Conservation (phyloP, 495 filamentous ascomycete genomes). For the Ascobolus immersus region DNA sequence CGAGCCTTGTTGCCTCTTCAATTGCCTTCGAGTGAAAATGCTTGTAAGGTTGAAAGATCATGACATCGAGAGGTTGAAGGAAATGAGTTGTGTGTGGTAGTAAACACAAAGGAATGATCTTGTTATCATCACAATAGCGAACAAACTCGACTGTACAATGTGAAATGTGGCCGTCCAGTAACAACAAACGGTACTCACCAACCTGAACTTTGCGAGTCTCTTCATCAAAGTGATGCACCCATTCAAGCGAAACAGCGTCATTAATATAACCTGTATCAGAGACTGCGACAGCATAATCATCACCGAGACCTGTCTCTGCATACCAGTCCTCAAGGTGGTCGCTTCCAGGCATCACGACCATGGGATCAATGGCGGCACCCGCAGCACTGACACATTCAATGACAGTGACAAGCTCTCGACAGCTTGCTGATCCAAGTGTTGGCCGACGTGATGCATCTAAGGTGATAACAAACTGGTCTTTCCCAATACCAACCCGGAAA, state of each 20-base stretch:
- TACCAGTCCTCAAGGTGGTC: slow-evolving; percentile 1
- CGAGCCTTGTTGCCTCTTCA: slow-evolving; percentile 6
- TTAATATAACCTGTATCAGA: slow-evolving; percentile 7
- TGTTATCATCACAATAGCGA: slow-evolving; percentile 6
- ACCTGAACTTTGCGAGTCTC: not conserved
- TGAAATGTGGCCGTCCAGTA: slow-evolving; percentile 1
- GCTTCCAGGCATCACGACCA: not conserved
- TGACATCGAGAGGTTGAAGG: slow-evolving; percentile 7
- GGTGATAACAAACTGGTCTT: slow-evolving; percentile 4
- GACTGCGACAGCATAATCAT: not conserved
- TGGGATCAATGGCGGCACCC: not conserved
- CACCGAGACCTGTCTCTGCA: not conserved
- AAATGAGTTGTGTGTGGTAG: slow-evolving; percentile 6
- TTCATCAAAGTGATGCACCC: slow-evolving; percentile 1
- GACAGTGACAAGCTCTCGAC: slow-evolving; percentile 1
- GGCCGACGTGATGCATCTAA: not conserved
- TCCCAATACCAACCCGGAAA: slow-evolving; percentile 11
- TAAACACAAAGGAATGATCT: slow-evolving; percentile 6
- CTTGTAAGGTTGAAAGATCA: not conserved
- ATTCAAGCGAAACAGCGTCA: slow-evolving; percentile 1
- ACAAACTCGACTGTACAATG: slow-evolving; percentile 6
- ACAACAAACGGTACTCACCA: slow-evolving; percentile 1
- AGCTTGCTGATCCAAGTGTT: not conserved
- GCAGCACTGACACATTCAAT: slow-evolving; percentile 1
- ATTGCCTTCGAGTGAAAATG: not conserved